Percentiles rank a stretch among this genome's conserved stretches.
phyloP scores from a whole-genome alignment of 2,329 filamentous ascomycete genomes.

The Aspergillus terreus region DNA sequence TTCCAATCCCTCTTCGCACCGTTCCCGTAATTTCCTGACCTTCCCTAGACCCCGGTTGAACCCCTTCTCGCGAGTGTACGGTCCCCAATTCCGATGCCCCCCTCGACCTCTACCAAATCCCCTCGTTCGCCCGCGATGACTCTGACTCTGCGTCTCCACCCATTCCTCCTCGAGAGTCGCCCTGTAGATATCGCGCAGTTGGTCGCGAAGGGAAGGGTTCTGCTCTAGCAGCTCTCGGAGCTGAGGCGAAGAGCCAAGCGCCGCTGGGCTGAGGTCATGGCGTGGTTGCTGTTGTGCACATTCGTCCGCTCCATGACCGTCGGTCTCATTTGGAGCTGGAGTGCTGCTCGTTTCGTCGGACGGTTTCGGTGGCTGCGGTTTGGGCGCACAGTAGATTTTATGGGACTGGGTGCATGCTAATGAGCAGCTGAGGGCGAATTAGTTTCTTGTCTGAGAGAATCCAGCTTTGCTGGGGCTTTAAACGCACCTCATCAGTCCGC shows the following conservation, averaged over 20 bases:
- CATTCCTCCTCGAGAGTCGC: conserved; percentile 39
- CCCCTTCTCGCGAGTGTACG: conserved; percentile 42
- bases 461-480: background rate
- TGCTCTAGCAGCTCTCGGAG: conserved; percentile 36
- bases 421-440: conserved; percentile 37
- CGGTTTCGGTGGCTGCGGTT: conserved; percentile 15
- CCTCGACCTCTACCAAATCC: conserved; percentile 25
- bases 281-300: conserved; percentile 1
- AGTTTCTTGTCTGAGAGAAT: background rate
- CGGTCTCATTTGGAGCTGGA: conserved; percentile 7
- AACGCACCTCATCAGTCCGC: conserved; percentile 35
- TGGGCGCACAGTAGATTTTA: conserved; percentile 41
- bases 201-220: conserved; percentile 36
- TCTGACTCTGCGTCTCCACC: conserved; percentile 29
- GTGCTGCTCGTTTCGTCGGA: conserved; percentile 10
- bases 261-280: conserved; percentile 8
- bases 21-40: conserved; percentile 35
- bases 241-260: conserved; percentile 26
- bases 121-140: conserved; percentile 19
- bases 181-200: conserved; percentile 42
- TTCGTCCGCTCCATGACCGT: conserved; percentile 6
- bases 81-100: conserved; percentile 27
- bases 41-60: conserved; percentile 40
- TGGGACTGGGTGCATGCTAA: conserved; percentile 44
- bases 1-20: conserved; percentile 33